Base-by-base conservation (phyloP, 768 basidiomycete genomes). In the Boletellus sp. region DNA sequence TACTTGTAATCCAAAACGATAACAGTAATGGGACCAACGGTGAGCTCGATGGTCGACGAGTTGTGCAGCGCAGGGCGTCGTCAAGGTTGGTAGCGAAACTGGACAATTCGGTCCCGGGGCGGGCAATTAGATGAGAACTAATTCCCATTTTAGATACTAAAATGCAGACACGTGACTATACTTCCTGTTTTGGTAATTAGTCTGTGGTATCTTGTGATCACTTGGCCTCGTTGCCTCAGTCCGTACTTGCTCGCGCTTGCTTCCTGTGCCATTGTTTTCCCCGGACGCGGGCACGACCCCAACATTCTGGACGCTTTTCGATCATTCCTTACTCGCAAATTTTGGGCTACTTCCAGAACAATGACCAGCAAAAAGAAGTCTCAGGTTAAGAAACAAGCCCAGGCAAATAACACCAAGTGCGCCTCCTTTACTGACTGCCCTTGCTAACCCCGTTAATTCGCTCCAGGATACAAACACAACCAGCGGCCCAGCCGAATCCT, bases 301-400 rank as follows among this genome's bases (percentile, higher is more conserved):
- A 22, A 9, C 48, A 48, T 35, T 48, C 52, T 59, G 54, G 47
- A 48, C 42, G 22, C 45, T 41, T 28, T 61, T 36, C 45, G 37
- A 41, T 28, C 39, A 0, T 46, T 53, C 2, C 4, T 59, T 26
- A 3, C 43, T 20, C 10, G 42, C 6, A 51, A 42, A 37, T 9
- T 39, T 31, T 39, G 39, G 11, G 34, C 42, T 20, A 28, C 31
- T 26, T 46, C 23, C 36, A 17, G 39, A 19, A 61, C 48, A 50
- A 67, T 69, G 67, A 53, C 63, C 3, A 70, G 63, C 54, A 68
- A 63, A 55, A 69, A 69, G 56, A 67, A 61, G 50, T 35, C 50
- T 16, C 61, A 60, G 11, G 56, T 59, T 5, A 67, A 54, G 59
- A 70, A 65, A 40, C 63, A 56, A 17, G 36, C 56, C 8, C 68